These are phyloP conservation scores for Moniliophthora roreri DNA, from an alignment of 1,284 basidiomycete genomes.

Conservation along the genomic window DNA sequence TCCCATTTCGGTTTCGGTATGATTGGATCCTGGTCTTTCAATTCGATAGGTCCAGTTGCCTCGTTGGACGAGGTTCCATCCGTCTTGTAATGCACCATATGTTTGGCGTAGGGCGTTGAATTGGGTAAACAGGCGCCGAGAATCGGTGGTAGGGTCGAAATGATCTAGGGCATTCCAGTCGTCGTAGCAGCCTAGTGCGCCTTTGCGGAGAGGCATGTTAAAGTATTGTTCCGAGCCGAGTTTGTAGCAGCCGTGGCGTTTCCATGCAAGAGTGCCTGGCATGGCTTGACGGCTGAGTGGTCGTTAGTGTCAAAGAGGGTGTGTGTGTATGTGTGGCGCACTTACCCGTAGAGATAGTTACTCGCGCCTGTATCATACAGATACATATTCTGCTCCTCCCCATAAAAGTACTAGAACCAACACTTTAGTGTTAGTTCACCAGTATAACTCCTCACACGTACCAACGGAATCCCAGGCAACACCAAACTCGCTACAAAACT, in stretches of 20 bases:
- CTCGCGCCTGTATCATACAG: slow-evolving; percentile 79
- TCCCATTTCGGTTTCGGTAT: slow-evolving; percentile 79
- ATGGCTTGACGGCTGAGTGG: slow-evolving; percentile 92
- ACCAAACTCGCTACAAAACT: slow-evolving; percentile 78
- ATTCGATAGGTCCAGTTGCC: slow-evolving; percentile 84
- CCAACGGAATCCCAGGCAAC: slow-evolving; percentile 85
- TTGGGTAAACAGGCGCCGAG: slow-evolving; percentile 71
- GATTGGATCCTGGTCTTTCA: slow-evolving; percentile 80
- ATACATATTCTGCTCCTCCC: slow-evolving; percentile 89
- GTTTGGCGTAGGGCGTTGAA: slow-evolving; percentile 68
- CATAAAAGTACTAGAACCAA: slow-evolving; percentile 66
- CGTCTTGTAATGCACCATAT: slow-evolving; percentile 81
- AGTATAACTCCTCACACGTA: slow-evolving; percentile 30
- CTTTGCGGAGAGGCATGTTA: slow-evolving; percentile 81
- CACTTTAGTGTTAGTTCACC: slow-evolving; percentile 4
- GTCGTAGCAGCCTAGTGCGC: slow-evolving; percentile 79
- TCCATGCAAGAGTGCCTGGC: slow-evolving; percentile 83
- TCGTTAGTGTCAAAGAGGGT: no score
- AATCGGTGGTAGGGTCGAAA: slow-evolving; percentile 84
- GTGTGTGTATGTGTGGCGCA: no score
- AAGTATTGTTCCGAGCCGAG: slow-evolving; percentile 89
- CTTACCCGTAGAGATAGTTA: slow-evolving; percentile 86
- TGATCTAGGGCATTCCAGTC: slow-evolving; percentile 90
- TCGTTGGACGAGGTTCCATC: slow-evolving; percentile 74
- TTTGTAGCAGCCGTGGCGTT: slow-evolving; percentile 87